These are phyloP conservation scores for Neopestalotiopsis clavispora DNA, from an alignment of 2,329 filamentous ascomycete genomes.

Conservation along the genomic window DNA sequence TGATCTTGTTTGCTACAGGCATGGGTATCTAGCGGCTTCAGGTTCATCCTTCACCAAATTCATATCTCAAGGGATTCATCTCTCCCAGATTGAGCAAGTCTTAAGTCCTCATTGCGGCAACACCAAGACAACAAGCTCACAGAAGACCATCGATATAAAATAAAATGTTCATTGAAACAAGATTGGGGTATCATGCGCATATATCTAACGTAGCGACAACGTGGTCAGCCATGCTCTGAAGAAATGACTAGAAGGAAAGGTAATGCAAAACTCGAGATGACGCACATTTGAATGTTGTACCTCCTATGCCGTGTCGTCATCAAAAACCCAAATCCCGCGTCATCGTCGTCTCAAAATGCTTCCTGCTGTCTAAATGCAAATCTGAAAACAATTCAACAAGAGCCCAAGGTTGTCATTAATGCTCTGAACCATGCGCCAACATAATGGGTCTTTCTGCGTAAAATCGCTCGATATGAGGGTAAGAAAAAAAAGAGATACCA, in stretches of 20 bases:
- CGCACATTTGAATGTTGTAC: background rate
- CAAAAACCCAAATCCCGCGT: background rate
- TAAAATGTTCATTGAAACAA: background rate
- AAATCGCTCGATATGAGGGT: background rate
- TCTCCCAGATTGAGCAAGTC: no score
- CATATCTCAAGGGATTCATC: no score
- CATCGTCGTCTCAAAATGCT: background rate
- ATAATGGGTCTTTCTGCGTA: background rate
- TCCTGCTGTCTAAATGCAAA: background rate
- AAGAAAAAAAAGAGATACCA: background rate
- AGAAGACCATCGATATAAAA: background rate
- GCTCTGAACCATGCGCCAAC: background rate
- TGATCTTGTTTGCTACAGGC: constrained; percentile 42
- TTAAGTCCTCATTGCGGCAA: no score
- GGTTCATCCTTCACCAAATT: no score
- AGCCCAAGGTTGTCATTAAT: background rate
- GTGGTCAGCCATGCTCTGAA: background rate
- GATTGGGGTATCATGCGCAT: constrained; percentile 12
- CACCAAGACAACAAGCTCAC: constrained; percentile 30
- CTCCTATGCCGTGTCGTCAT: background rate
- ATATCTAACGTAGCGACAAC: background rate
- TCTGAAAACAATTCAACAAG: background rate
- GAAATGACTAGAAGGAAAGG: background rate
- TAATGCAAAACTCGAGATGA: background rate
- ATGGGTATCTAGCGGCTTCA: constrained; percentile 28